These are phyloP conservation scores for Aspergillus sergii DNA, from an alignment of 2,329 filamentous ascomycete species.

Conservation along the genomic window DNA sequence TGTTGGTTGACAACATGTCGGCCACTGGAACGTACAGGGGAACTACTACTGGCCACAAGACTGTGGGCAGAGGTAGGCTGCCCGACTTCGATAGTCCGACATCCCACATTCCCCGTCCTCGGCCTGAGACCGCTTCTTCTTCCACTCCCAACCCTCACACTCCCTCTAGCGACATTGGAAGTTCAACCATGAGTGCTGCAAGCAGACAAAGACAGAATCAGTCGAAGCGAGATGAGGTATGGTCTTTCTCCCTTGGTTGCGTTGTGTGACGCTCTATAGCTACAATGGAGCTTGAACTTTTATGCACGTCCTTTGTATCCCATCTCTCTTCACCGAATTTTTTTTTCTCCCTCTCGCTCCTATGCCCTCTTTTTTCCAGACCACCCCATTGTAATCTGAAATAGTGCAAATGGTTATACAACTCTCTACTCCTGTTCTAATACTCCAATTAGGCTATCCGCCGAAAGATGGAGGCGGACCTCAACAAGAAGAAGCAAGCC, in stretches of 20 bases:
- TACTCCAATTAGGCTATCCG: conserved; percentile 75
- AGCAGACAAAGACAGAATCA: conserved; percentile 96
- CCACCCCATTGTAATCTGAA: not conserved
- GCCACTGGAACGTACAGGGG: conserved; percentile 61
- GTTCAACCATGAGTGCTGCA: conserved; percentile 75
- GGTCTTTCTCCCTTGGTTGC: not conserved
- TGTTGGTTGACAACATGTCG: conserved; percentile 51
- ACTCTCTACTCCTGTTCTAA: conserved; percentile 12
- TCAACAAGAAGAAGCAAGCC: conserved; percentile 93
- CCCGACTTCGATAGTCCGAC: conserved; percentile 55
- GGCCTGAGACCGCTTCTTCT: conserved; percentile 51
- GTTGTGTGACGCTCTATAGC: conserved; percentile 20
- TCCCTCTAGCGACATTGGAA: conserved; percentile 54
- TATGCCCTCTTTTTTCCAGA: not conserved
- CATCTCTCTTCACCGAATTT: not conserved
- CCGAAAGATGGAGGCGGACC: conserved; percentile 92
- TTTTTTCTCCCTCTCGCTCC: not conserved
- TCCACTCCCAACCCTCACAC: conserved; percentile 43
- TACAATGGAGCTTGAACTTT: not conserved
- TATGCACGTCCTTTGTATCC: not conserved
- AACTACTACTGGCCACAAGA: conserved; percentile 51
- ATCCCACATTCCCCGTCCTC: conserved; percentile 64
- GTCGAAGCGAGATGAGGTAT: conserved; percentile 95
- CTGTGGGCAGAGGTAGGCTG: conserved; percentile 57
- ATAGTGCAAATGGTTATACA: not conserved